Conservation (phyloP, 2,329 filamentous ascomycete genomes). For the Fusarium kyushuense region DNA sequence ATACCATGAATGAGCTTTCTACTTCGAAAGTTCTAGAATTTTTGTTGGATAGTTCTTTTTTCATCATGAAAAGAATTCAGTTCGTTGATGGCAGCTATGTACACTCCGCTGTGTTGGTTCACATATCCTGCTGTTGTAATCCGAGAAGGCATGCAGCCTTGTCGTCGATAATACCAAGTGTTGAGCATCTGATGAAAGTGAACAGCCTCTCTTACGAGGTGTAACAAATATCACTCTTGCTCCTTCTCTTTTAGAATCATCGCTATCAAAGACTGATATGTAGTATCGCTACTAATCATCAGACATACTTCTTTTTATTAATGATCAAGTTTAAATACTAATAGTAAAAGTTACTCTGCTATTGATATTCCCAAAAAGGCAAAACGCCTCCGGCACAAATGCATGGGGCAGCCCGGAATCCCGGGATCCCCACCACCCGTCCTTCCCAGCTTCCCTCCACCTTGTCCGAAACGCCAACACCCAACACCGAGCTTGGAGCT, state of each 20-base stretch:
- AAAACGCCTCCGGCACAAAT: slow-evolving; percentile 1
- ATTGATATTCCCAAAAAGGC: slow-evolving; percentile 9
- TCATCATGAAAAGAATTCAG: neutral
- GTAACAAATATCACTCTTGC: no score
- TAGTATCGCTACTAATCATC: neutral
- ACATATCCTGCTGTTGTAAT: no score
- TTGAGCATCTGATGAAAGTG: neutral
- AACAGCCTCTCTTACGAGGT: neutral
- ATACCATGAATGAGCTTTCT: neutral
- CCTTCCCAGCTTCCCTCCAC: slow-evolving; percentile 28
- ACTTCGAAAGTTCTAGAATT: no score
- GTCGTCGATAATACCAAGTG: neutral
- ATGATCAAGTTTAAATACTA: neutral
- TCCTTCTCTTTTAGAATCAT: no score
- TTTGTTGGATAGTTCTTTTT: neutral
- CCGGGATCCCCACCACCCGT: slow-evolving; percentile 34
- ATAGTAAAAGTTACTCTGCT: neutral
- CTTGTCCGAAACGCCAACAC: slow-evolving; percentile 25
- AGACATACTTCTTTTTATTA: neutral
- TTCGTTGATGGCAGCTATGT: neutral
- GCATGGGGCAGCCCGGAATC: slow-evolving; percentile 6
- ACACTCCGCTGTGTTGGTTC: no score
- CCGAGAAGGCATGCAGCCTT: no score
- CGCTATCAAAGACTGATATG: no score
- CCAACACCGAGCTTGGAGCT: neutral